Conservation (phyloP, 2,329 filamentous ascomycete species). For the Penicillium crustosum region DNA sequence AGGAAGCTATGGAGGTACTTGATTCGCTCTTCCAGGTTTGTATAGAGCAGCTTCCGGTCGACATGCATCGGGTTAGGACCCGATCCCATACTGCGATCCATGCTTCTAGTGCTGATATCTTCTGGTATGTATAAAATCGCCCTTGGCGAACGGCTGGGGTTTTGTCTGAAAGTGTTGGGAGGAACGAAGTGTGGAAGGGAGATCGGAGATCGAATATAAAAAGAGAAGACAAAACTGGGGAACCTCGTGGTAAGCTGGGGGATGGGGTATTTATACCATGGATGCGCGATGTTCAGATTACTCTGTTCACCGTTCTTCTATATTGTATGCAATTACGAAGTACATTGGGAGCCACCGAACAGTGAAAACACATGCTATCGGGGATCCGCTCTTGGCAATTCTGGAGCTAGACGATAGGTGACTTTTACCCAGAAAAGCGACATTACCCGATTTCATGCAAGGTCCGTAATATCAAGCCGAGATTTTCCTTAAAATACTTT, state of each 20-base stretch:
- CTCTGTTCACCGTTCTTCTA: conserved; percentile 1
- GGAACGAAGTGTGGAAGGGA: background rate
- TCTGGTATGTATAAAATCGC: background rate
- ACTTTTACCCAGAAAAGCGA: conserved; percentile 12
- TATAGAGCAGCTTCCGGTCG: conserved; percentile 70
- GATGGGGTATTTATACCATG: conserved; percentile 17
- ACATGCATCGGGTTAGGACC: conserved; percentile 54
- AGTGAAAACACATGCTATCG: background rate
- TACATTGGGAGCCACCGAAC: background rate
- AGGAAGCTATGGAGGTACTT: conserved; percentile 74
- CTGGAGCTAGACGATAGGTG: background rate
- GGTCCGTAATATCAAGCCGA: conserved; percentile 5
- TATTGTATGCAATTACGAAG: background rate
- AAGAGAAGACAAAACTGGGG: conserved; percentile 12
- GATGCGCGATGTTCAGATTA: background rate
- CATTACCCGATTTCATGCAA: conserved; percentile 9
- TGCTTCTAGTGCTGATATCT: background rate
- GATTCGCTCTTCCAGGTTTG: conserved; percentile 66
- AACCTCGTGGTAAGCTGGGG: conserved; percentile 17
- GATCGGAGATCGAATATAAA: background rate
- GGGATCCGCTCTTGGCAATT: background rate
- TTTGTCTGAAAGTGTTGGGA: background rate
- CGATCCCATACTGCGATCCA: conserved; percentile 20
- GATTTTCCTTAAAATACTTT: background rate
- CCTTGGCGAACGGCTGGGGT: background rate